These are phyloP conservation scores for Colletotrichum brevisporum DNA, from an alignment of 2,329 filamentous ascomycete genomes.

Conservation along the genomic window DNA sequence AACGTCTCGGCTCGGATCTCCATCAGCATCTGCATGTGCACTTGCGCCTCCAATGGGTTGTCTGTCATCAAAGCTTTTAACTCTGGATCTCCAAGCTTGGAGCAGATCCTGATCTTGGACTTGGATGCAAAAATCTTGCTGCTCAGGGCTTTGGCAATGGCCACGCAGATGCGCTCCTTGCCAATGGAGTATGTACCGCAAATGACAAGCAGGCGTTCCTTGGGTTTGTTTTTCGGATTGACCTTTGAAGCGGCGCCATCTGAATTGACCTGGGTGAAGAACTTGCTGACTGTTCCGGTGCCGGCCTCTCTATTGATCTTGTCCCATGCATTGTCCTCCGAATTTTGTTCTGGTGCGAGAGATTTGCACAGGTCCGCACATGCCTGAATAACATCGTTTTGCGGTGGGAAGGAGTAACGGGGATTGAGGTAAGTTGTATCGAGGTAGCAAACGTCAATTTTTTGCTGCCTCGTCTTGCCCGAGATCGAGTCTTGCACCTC, in stretches of 20 bases:
- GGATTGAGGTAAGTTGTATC: constrained; percentile 98
- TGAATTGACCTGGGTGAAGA: constrained; percentile 59
- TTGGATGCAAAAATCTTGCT: constrained; percentile 92
- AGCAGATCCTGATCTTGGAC: constrained; percentile 86
- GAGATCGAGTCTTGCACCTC: constrained; percentile 78
- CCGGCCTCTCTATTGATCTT: constrained; percentile 57
- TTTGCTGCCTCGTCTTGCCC: constrained; percentile 83
- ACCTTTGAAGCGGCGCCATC: constrained; percentile 49
- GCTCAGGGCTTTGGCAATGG: constrained; percentile 87
- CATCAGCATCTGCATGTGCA: constrained; percentile 97
- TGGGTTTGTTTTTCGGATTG: constrained; percentile 44
- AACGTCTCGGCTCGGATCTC: constrained; percentile 94
- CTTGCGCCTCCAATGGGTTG: constrained; percentile 87
- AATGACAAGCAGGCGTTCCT: constrained; percentile 83
- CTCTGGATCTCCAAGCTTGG: constrained; percentile 88
- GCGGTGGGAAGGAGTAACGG: constrained; percentile 92
- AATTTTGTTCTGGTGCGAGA: constrained; percentile 75
- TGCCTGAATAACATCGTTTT: constrained; percentile 87
- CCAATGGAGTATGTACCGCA: constrained; percentile 98
- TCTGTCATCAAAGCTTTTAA: constrained; percentile 82
- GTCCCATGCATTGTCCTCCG: constrained; percentile 63
- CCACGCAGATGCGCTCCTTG: constrained; percentile 95
- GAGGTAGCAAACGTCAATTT: constrained; percentile 94
- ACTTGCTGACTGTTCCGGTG: constrained; percentile 65
- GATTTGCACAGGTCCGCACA: constrained; percentile 91